Evolutionary conservation across 208 protist genomes (phyloP).

Genomic region (Wallacemonas sp.): DNA sequence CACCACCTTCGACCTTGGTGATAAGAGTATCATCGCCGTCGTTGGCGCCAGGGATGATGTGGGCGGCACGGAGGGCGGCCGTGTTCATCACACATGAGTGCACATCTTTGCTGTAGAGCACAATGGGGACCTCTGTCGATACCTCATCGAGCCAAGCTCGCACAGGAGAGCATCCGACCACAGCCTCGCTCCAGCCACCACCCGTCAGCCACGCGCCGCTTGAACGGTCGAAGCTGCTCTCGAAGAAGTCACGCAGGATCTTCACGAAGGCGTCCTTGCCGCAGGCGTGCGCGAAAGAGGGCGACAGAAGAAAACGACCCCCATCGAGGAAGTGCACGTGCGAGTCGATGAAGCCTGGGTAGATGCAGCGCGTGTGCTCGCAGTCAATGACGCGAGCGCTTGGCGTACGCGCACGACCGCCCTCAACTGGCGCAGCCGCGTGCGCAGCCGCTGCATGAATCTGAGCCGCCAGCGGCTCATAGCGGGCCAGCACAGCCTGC

Average conservation of each 20-base stretch:
- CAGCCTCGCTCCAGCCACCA: constrained; percentile 47
- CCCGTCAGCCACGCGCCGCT: constrained; percentile 45
- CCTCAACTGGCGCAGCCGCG: constrained; percentile 17
- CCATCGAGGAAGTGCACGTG: constrained; percentile 66
- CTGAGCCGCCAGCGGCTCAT: constrained; percentile 6
- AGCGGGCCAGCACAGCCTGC: constrained; percentile 27
- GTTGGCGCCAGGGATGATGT: constrained; percentile 41
- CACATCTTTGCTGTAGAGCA: constrained; percentile 54
- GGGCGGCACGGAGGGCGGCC: constrained; percentile 35
- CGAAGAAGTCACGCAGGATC: constrained; percentile 33
- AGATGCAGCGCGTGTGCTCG: constrained; percentile 26
- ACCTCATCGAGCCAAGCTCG: constrained; percentile 62
- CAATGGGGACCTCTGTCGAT: constrained; percentile 32
- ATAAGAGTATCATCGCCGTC: constrained; percentile 30
- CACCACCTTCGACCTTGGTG: constrained; percentile 33
- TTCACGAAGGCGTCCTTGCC: constrained; percentile 30
- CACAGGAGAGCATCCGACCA: constrained; percentile 52
- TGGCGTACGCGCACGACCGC: constrained; percentile 25
- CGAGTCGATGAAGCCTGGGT: constrained; percentile 69
- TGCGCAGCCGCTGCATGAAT: constrained; percentile 2
- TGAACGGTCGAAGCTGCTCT: constrained; percentile 11
- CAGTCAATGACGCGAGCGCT: constrained; percentile 47
- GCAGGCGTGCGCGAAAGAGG: constrained; percentile 25
- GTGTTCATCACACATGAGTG: constrained; percentile 63
- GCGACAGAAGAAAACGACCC: constrained; percentile 30